Evolutionary conservation across 441 rosid species (phyloP).

Genomic region (Populus trichocarpa): DNA sequence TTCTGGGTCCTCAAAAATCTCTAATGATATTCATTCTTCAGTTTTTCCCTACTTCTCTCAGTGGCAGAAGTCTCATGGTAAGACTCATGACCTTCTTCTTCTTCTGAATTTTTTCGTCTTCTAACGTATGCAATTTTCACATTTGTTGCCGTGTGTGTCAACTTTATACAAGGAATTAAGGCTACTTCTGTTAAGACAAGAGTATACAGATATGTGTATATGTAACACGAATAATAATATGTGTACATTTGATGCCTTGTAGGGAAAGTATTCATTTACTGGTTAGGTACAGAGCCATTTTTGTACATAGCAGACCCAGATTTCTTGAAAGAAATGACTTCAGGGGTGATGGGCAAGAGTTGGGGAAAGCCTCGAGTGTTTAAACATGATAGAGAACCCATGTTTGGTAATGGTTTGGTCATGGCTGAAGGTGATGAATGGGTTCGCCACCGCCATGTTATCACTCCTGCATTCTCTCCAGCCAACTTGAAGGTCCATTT

Average conservation of each 20-base stretch:
- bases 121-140: background rate
- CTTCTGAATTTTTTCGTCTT: background rate
- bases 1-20: slow-evolving; percentile 25
- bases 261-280: slow-evolving; percentile 93
- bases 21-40: slow-evolving; percentile 73
- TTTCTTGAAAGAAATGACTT: slow-evolving; percentile 63
- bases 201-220: background rate
- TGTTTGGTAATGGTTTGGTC: slow-evolving; percentile 83
- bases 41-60: slow-evolving; percentile 75
- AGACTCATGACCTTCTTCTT: background rate
- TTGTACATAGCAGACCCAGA: slow-evolving; percentile 88
- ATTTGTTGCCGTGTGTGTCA: background rate
- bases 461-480: slow-evolving; percentile 87
- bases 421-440: slow-evolving; percentile 97
- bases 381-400: slow-evolving; percentile 79
- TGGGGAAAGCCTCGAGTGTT: slow-evolving; percentile 96
- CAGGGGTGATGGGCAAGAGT: slow-evolving; percentile 78
- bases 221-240: no score
- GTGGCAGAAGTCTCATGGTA: slow-evolving; percentile 82
- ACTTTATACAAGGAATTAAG: background rate
- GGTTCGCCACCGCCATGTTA: slow-evolving; percentile 88
- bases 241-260: slow-evolving; percentile 10
- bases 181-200: background rate
- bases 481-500: slow-evolving; percentile 66
- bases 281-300: slow-evolving; percentile 96